Evolutionary conservation across 148 eudicot species (phyloP).

Genomic region (Vaccinium vitisidaea): DNA sequence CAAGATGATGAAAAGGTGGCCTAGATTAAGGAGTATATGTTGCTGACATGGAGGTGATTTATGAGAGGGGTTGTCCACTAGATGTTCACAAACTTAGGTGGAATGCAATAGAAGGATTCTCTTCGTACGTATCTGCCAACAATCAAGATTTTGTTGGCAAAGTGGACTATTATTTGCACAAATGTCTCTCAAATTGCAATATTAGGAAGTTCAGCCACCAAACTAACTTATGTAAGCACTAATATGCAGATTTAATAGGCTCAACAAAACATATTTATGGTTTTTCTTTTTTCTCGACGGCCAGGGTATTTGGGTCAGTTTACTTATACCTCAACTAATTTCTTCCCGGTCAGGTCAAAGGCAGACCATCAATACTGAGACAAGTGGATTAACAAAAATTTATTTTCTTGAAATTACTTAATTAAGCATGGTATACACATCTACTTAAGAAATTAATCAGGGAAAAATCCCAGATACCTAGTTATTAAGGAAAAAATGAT

Average conservation of each 20-base stretch:
- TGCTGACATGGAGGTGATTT: neutral
- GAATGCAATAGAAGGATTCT: slow-evolving; percentile 2
- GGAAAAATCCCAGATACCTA: neutral
- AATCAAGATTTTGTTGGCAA: neutral
- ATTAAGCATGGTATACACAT: too few species aligned
- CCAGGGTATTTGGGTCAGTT: too few species aligned
- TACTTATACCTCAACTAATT: too few species aligned
- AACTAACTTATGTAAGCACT: neutral
- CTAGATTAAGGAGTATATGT: neutral
- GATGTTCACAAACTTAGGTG: neutral
- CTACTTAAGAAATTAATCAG: neutral
- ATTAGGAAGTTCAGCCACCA: neutral
- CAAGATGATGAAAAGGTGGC: neutral
- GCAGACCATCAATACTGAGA: too few species aligned
- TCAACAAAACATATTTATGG: neutral
- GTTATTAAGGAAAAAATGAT: neutral
- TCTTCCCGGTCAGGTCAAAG: too few species aligned
- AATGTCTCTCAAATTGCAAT: neutral
- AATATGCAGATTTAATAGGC: neutral
- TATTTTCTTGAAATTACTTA: too few species aligned
- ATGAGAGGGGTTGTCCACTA: neutral
- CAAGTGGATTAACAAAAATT: too few species aligned
- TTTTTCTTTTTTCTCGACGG: too few species aligned
- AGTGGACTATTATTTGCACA: slow-evolving; percentile 5
- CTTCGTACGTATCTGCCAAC: neutral